phyloP scores from a whole-genome alignment of 2,329 filamentous ascomycete species.

The Arthroderma uncinatum region DNA sequence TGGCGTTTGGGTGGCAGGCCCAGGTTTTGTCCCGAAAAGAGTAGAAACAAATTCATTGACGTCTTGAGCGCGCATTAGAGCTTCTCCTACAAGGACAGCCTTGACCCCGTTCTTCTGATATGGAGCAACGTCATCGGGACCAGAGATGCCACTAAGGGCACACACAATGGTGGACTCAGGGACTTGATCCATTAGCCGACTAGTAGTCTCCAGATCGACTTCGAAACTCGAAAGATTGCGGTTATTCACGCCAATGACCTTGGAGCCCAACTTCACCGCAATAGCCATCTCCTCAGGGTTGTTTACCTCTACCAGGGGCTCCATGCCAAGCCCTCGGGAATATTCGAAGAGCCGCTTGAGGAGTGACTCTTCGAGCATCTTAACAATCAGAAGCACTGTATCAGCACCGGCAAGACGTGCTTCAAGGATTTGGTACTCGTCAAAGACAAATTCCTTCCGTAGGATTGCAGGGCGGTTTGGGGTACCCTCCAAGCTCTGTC shows the following conservation, averaged over 20 bases:
- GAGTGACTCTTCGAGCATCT: constrained; percentile 75
- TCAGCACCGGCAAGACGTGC: constrained; percentile 86
- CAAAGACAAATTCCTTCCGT: constrained; percentile 94
- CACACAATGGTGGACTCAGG: constrained; percentile 78
- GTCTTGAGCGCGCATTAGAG: constrained; percentile 83
- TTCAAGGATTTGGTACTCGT: constrained; percentile 96
- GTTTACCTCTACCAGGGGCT: constrained; percentile 93
- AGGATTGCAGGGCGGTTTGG: constrained; percentile 83
- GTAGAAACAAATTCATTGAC: constrained; percentile 72
- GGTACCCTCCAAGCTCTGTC: constrained; percentile 81
- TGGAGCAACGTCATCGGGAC: constrained; percentile 72
- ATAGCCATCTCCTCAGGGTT: constrained; percentile 84
- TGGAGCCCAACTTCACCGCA: constrained; percentile 73
- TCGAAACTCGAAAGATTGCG: constrained; percentile 93
- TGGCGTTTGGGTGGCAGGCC: constrained; percentile 16
- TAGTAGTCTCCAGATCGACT: constrained; percentile 87
- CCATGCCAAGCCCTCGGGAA: constrained; percentile 85
- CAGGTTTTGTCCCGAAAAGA: constrained; percentile 53
- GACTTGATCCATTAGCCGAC: constrained; percentile 75
- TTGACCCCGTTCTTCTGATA: constrained; percentile 85
- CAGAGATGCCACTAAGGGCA: constrained; percentile 87
- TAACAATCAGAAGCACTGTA: constrained; percentile 90
- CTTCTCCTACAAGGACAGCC: constrained; percentile 87
- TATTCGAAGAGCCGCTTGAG: constrained; percentile 76
- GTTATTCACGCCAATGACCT: constrained; percentile 96